Percentiles rank a stretch among this genome's conserved stretches.
phyloP scores from a whole-genome alignment of 306 rosid genomes.

The Castanospermum australe region DNA sequence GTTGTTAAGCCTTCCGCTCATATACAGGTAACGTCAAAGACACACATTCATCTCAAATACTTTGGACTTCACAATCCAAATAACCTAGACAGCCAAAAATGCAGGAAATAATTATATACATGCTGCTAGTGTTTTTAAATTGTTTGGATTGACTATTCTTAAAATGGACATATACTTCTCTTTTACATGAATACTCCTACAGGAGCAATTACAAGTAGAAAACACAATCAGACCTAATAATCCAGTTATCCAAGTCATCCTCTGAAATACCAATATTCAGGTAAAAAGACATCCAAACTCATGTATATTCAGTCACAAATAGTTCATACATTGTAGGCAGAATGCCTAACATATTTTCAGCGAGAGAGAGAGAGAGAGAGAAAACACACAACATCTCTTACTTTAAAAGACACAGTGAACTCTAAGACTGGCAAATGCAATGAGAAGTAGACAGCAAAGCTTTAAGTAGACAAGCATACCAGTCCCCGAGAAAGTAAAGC shows the following conservation, averaged over 20 bases:
- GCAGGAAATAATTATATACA: background rate
- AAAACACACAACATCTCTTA: background rate
- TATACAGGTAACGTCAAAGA: no score
- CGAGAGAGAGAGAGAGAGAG: background rate
- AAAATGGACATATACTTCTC: background rate
- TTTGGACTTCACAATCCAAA: background rate
- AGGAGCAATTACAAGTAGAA: background rate
- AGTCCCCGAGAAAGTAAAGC: conserved; percentile 94
- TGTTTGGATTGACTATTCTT: background rate
- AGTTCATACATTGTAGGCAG: background rate
- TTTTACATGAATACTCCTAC: background rate
- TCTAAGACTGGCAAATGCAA: background rate
- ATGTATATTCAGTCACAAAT: conserved; percentile 4
- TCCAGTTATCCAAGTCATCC: background rate
- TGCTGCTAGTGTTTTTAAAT: background rate
- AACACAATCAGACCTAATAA: background rate
- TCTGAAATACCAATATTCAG: background rate
- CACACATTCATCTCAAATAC: background rate
- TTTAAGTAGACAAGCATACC: conserved; percentile 57
- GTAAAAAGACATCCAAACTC: background rate
- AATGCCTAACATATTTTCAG: background rate
- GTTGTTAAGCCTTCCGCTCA: no score
- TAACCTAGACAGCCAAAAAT: background rate
- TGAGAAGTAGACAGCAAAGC: conserved; percentile 8
- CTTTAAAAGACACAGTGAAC: background rate